Base-by-base conservation (phyloP, 2,329 filamentous ascomycete genomes). In the Pyrenophora teres region DNA sequence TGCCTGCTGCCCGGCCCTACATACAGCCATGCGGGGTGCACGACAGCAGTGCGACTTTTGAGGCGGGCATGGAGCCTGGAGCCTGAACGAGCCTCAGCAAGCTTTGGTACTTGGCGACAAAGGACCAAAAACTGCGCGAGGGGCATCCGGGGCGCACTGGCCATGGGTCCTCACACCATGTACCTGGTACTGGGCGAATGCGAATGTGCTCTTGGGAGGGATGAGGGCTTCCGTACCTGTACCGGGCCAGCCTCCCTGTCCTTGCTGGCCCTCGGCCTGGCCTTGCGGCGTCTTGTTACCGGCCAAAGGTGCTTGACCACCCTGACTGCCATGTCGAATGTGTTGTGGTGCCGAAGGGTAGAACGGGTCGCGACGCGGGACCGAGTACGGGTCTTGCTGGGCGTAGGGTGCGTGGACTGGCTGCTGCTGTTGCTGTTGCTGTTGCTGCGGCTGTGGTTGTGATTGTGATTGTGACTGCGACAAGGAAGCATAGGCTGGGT, bases 311-410 rank as follows among this genome's bases (percentile, higher is more conserved):
- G 15, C 15, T 15, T 15, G 15, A 15, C 15, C 15, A 15, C 71
- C 76, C 55, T 77, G 72, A 61, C 77, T 78, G 49, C 66, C 73
- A 62, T 70, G 68, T 46, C 77, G 71, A 40, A 31, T 62, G 54
- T 73, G 71, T 35, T 74, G 67, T 32, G 72, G 57, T 16, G 56
- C 43, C 12, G 68, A 63, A 5, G 76, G 74, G 33, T 78, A 63
- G 62, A 80, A 81, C 9, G 78, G 76, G 59, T 80, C 78, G 68
- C 76, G 74, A 50, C 71, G 75, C 41, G 74, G 67, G 49, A 78
- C 72, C 4, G 76, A 73, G 55, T 80, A 80, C 18, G 78, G 76
- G 57, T 80, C 78, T 48, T 60, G 27, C 27, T 30, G 52, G 25
- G 74, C 64, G 64, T 76, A 78, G 39, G 78, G 76, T 40, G 76